These are phyloP conservation scores for Pestalotiopsis sp. DNA, from an alignment of 2,329 filamentous ascomycete species.

Conservation along the genomic window DNA sequence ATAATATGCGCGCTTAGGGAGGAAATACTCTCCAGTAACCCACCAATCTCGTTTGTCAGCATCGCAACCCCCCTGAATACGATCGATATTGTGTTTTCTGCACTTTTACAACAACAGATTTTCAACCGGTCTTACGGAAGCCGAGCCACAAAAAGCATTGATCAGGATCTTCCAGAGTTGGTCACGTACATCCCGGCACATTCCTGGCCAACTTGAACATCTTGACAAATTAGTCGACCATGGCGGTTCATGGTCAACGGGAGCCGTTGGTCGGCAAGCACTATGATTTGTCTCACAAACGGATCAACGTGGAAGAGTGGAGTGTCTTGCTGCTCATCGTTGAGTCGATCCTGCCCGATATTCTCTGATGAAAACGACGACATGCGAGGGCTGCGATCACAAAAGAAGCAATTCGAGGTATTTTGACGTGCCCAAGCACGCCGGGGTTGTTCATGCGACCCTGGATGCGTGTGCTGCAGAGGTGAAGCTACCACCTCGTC, in stretches of 20 bases:
- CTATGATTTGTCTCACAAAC: neutral
- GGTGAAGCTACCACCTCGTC: neutral
- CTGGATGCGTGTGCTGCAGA: neutral
- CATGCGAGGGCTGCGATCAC: neutral
- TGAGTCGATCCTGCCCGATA: neutral
- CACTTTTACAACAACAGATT: neutral
- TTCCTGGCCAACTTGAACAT: neutral
- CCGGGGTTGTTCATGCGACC: neutral
- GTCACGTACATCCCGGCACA: neutral
- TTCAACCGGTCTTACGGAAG: neutral
- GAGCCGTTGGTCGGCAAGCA: neutral
- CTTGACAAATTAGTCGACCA: neutral
- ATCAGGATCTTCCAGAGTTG: neutral
- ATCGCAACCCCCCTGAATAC: neutral
- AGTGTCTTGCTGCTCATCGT: neutral
- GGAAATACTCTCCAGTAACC: too few relatives aligned
- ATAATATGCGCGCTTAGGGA: too few relatives aligned
- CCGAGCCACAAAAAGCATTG: neutral
- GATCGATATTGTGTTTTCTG: neutral
- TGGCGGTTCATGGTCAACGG: neutral
- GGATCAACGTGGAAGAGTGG: neutral
- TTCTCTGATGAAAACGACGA: neutral
- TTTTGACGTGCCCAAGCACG: neutral
- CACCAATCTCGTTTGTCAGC: neutral
- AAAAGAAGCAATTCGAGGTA: neutral